These are phyloP conservation scores for Phyllosticta ampelicida DNA, from an alignment of 2,329 filamentous ascomycete species.

Conservation along the genomic window DNA sequence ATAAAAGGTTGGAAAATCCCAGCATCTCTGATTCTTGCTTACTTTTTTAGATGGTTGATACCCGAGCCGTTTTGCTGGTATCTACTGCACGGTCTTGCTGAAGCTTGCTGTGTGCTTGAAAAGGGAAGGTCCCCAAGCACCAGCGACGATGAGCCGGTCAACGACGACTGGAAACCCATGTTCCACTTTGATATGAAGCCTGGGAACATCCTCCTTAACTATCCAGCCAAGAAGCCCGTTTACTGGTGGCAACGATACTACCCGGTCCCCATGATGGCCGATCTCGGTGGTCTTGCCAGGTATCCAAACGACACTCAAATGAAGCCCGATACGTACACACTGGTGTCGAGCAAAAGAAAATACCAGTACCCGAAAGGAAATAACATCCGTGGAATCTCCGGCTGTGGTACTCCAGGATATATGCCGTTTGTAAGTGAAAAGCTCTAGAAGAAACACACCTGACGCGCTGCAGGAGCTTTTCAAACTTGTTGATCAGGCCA, in stretches of 20 bases:
- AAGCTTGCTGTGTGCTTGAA: neutral
- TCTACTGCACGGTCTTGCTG: neutral
- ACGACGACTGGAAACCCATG: neutral
- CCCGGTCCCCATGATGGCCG: neutral
- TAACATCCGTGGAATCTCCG: no score
- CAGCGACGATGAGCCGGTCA: neutral
- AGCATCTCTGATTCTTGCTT: neutral
- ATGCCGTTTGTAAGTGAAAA: no score
- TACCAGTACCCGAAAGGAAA: neutral
- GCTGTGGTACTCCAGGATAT: no score
- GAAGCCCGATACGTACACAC: neutral
- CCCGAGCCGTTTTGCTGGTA: conserved; percentile 4
- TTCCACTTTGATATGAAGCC: conserved; percentile 6
- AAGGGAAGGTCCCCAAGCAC: neutral
- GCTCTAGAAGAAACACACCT: no score
- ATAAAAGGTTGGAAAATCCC: neutral
- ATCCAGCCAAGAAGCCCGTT: neutral
- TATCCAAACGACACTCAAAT: neutral
- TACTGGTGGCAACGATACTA: neutral
- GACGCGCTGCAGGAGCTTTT: neutral
- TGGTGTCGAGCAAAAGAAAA: neutral
- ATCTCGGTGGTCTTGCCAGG: neutral
- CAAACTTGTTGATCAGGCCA: neutral
- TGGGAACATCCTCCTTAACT: neutral
- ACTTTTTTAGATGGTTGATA: neutral